Evolutionary conservation across 345 rosid genomes (phyloP).

Genomic region (Salix arbutifolia): DNA sequence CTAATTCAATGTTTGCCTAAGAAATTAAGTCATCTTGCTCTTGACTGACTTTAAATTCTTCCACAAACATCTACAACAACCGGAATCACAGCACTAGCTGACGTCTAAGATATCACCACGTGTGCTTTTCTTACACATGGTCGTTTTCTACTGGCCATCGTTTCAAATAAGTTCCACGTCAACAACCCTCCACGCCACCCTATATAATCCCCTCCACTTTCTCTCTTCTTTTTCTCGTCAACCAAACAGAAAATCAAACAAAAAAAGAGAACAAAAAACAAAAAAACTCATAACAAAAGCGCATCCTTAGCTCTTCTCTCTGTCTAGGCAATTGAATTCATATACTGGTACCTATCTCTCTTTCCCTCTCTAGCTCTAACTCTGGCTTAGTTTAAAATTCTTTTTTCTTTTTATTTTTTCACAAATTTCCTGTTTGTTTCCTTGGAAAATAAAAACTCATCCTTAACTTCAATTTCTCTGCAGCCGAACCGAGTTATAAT

Average conservation of each 20-base stretch:
- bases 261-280: too few species aligned
- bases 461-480: not conserved
- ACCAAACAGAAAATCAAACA: not conserved
- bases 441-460: not conserved
- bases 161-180: not conserved
- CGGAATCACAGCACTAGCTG: not conserved
- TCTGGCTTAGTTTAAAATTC: too few species aligned
- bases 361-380: not conserved
- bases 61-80: not conserved
- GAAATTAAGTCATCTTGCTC: too few species aligned
- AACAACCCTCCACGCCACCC: not conserved
- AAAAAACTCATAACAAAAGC: not conserved
- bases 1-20: too few species aligned
- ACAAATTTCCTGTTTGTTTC: not conserved
- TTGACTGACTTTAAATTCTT: not conserved
- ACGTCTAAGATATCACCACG: slow-evolving; percentile 11
- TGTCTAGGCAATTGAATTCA: not conserved
- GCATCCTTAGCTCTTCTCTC: not conserved
- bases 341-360: not conserved
- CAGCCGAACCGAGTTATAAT: not conserved
- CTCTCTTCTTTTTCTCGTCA: not conserved
- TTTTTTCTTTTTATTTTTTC: too few species aligned
- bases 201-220: not conserved
- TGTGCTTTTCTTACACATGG: not conserved
- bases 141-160: not conserved